Evolutionary conservation across 2,329 filamentous ascomycete genomes (phyloP), one percentile per base, ranked within the genome.

Genomic region (Aureobasidium sp.): DNA sequence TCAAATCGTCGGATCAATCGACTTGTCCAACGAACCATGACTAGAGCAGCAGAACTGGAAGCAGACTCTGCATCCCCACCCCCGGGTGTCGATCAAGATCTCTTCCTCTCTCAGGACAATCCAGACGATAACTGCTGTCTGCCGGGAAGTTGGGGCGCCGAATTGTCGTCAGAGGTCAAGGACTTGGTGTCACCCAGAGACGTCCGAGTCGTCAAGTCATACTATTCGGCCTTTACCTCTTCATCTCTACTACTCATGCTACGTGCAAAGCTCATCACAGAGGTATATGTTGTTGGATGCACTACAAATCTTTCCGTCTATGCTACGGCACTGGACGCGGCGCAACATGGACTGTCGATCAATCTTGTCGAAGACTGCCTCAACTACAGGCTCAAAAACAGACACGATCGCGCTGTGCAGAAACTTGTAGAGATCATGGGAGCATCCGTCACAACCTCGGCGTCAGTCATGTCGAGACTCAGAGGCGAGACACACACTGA

Each of bases 241-340:
- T 90, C 87, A 0, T 82, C 84, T 53, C 79, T 97, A 17, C 81
- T 97, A 8, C 81, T 88, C 55, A 81, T 85, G n/a, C 77, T 97
- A 50, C 85, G 92, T n/a, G 86, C 86, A n/a, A 89, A 87, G 66
- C 87, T 97, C 67, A 85, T 96, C 63, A 96, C 92, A 2, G 89
- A 97, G 69, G 79, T 99, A 13, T 97, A 89, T 74, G 84, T 97
- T 27, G 95, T 90, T 70, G 94, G 94, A 26, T 88, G 89, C 48
- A 82, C 96, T 53, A 90, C 88, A 47, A 97, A 97, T 69, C 79
- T 95, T 39, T 92, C 92, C 36, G 87, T 97, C 51, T 92, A 94
- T 71, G 93, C 94, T 8, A 97, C 93, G 0, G 92, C 92, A 3
- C 81, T 96, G 65, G 94, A 97, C 71, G 94, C 93, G 12, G 92